Evolutionary conservation across 345 rosid genomes (phyloP), one percentile per base, ranked within the genome.

Genomic region (Eucalyptus paniculata): DNA sequence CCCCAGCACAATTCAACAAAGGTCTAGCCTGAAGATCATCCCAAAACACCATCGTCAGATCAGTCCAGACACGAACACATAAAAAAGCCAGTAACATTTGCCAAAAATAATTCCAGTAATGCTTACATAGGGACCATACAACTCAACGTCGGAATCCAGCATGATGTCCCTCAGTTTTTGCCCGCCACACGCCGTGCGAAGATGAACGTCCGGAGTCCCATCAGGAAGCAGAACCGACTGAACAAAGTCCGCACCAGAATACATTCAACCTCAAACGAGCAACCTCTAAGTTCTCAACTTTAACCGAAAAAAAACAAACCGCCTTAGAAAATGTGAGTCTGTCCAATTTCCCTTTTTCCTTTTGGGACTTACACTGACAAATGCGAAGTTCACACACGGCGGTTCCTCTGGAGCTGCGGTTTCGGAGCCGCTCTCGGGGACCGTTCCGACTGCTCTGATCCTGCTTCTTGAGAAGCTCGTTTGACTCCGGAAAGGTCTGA

Each of bases 91-190:
- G 86, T 47, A 19, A 14, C 88, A 23, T 77, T 23, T 40, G 49
- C 88, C 47, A 19, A 19, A 49, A 14, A 86, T 77, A 32, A 62
- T 90, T 69, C 30, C 23, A 50, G 44, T 42, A 45, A 49, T 87
- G 89, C 96, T 92, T 93, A 96, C 99, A 88, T 97, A 96, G 47
- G 99, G 99, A 90, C 99, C 99, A 88, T 97, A 97, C 87, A 96
- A 92, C 10, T 97, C 99, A 80, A 97, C 93, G 90, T 97, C 94
- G 37, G 92, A 44, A 89, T 96, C 98, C 94, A 97, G 88, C 99
- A 97, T 97, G 89, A 96, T 93, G 88, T 96, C 94, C 91, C 99
- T 95, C n/a, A 96, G 98, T 88, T 97, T 96, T 92, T 96, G 96
- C 83, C 99, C 99, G 50, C 99, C 99, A 65, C 92, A 89, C 2